Evolutionary conservation across 2,329 filamentous ascomycete species (phyloP).

Genomic region (Trichoderma atroviride): DNA sequence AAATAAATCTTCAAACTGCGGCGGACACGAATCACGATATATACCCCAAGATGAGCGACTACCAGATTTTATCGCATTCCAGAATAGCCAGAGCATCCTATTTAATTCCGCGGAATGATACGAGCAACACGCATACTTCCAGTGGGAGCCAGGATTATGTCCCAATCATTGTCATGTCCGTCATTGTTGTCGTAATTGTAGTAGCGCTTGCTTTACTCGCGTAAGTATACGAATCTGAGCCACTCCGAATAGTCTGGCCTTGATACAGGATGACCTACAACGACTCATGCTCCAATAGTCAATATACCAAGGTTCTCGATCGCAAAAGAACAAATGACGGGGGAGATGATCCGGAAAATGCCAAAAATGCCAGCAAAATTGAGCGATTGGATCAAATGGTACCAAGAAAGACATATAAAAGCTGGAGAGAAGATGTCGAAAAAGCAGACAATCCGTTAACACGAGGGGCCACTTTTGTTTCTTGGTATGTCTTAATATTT

Average conservation of each 20-base stretch:
- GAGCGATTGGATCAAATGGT: slow-evolving; percentile 6
- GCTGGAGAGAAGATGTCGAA: slow-evolving; percentile 9
- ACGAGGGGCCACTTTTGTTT: background rate
- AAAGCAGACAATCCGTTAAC: background rate
- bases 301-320: background rate
- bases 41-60: background rate
- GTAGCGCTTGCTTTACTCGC: background rate
- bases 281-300: background rate
- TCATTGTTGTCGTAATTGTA: background rate
- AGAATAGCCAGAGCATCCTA: background rate
- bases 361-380: background rate
- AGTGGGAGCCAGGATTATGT: background rate
- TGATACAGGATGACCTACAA: background rate
- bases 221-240: background rate
- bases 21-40: background rate
- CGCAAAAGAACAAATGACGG: background rate
- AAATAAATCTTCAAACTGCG: background rate
- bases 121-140: background rate
- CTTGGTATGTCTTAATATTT: background rate
- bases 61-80: background rate
- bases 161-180: slow-evolving; percentile 1
- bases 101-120: background rate
- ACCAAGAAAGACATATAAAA: slow-evolving; percentile 6
- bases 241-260: no score
- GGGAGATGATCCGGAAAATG: slow-evolving; percentile 11